Evolutionary conservation across 805 yeast species (phyloP).

Genomic region (Candida fluviatilis): DNA sequence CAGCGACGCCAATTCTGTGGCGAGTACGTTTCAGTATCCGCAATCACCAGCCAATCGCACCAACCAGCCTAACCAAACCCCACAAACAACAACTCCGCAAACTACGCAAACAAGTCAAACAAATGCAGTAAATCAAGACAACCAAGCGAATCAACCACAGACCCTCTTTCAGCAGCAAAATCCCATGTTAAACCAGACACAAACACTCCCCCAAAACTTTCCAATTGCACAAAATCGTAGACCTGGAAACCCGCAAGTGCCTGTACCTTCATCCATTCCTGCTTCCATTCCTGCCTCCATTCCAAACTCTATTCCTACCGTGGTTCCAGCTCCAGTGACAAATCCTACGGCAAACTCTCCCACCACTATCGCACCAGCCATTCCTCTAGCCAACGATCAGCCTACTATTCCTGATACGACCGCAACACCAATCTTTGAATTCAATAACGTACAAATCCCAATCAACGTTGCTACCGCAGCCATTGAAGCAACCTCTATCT

Average conservation of each 20-base stretch:
- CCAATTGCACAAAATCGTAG: too few relatives aligned
- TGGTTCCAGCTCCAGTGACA: background rate
- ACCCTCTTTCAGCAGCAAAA: too few relatives aligned
- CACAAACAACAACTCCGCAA: constrained; percentile 2
- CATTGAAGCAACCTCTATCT: constrained; percentile 6
- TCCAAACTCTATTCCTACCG: background rate
- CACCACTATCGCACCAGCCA: background rate
- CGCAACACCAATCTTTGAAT: background rate
- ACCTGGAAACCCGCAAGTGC: background rate
- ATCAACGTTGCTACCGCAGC: constrained; percentile 11
- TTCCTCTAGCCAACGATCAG: too few relatives aligned
- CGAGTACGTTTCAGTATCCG: too few relatives aligned
- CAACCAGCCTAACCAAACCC: background rate
- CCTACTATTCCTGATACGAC: background rate
- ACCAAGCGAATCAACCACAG: too few relatives aligned
- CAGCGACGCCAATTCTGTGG: constrained; percentile 9
- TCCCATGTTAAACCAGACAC: too few relatives aligned
- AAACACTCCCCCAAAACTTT: too few relatives aligned
- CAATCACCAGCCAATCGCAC: too few relatives aligned
- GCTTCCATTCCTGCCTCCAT: background rate
- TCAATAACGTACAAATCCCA: constrained; percentile 4
- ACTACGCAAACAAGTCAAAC: background rate
- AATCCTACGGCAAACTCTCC: too few relatives aligned
- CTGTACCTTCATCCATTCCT: background rate
- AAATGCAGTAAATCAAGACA: background rate